A percentile compares a stretch with the other conserved stretches of the same genome.
Conservation (phyloP, 192 early-diverging fungal species). For the Coemansia sp. region DNA sequence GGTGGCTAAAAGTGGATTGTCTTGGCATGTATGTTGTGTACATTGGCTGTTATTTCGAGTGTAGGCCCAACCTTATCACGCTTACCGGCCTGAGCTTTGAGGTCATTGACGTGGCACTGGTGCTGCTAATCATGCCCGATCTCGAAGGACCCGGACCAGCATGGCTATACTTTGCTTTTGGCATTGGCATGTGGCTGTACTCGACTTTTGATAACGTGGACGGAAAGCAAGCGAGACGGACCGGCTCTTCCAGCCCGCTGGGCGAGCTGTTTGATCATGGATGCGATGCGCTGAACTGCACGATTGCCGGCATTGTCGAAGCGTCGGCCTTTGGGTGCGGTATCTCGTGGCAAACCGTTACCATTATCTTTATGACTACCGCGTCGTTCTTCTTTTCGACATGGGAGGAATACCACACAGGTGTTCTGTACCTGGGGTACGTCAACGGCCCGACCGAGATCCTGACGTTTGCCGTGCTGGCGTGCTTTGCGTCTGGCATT, state of each 20-base stretch:
- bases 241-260: slow-evolving; percentile 72
- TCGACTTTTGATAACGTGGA: slow-evolving; percentile 90
- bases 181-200: slow-evolving; percentile 80
- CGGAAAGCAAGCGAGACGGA: slow-evolving; percentile 81
- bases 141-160: slow-evolving; percentile 65
- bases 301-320: slow-evolving; percentile 71
- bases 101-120: slow-evolving; percentile 69
- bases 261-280: slow-evolving; percentile 87
- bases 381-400: slow-evolving; percentile 82
- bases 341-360: slow-evolving; percentile 62
- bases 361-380: slow-evolving; percentile 66
- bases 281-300: slow-evolving; percentile 84
- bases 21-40: slow-evolving; percentile 7
- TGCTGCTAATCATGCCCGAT: slow-evolving; percentile 68
- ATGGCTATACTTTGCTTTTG: slow-evolving; percentile 76
- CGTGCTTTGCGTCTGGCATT: slow-evolving; percentile 69
- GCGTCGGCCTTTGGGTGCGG: slow-evolving; percentile 74
- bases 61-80: slow-evolving; percentile 79
- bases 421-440: slow-evolving; percentile 78
- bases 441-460: slow-evolving; percentile 88
- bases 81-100: slow-evolving; percentile 77
- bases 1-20: neutral
- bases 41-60: neutral
- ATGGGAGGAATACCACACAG: slow-evolving; percentile 90
- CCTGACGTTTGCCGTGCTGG: slow-evolving; percentile 67